Percentiles rank a stretch among this genome's conserved stretches.
phyloP scores from a whole-genome alignment of 148 eudicot species.

The Dysphania ambrosioides region DNA sequence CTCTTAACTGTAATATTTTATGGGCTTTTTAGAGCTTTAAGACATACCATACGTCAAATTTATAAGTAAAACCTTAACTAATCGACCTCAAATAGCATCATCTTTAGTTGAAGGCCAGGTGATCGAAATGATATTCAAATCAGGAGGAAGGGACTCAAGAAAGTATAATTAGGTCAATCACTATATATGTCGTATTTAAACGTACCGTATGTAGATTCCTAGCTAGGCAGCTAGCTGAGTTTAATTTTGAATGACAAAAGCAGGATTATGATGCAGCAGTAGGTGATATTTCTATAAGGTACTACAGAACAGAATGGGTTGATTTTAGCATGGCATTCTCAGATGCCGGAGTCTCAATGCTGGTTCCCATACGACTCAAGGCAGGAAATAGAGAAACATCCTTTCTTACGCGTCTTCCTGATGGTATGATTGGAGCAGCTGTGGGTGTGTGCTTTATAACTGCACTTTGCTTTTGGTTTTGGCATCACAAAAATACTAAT shows the following conservation, averaged over 20 bases:
- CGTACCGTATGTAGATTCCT: no score
- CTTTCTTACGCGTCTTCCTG: background rate
- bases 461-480: constrained; percentile 1
- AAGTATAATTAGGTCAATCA: no score
- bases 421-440: constrained; percentile 1
- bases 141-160: no score
- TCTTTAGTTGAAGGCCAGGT: no score
- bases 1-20: no score
- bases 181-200: no score
- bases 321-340: constrained; percentile 23
- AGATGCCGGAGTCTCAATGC: constrained; percentile 24
- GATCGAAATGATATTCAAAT: no score
- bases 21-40: no score
- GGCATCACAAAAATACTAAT: background rate
- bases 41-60: no score
- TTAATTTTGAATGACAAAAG: background rate
- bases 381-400: background rate
- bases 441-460: background rate
- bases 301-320: constrained; percentile 15
- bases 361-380: constrained; percentile 11
- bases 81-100: no score
- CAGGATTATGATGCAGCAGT: constrained; percentile 29
- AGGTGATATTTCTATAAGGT: constrained; percentile 22
- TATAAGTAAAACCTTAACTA: no score
- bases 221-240: no score